Evolutionary conservation across 1,284 basidiomycete species (phyloP), one percentile per base, ranked within the genome.

Genomic region (Tylopilus sp.): DNA sequence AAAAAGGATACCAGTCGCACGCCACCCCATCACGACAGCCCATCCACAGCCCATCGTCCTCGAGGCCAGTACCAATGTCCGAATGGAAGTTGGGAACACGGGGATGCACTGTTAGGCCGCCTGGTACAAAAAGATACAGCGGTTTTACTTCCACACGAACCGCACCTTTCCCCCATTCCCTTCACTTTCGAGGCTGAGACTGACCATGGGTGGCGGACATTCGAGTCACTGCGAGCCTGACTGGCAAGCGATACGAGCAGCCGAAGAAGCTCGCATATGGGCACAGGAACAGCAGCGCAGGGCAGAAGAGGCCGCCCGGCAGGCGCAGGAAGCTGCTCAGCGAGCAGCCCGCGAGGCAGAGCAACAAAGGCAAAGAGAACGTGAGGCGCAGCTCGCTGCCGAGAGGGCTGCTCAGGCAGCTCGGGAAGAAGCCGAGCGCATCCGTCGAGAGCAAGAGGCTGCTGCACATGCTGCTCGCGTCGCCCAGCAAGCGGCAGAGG

Each of bases 201-300:
- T 44, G 16, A 41, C 44, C n/a, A 64, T 67, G 62, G 65, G 65
- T 9, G 62, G 61, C 16, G 50, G 52, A 6, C 64, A 66, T 9
- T 67, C 61, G 8, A 60, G 41, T n/a, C 63, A 66, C 28, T 47
- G 44, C 1, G 63, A 64, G 36, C 65, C 60, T 0, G 48, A 65
- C 12, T 59, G 63, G 65, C 42, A 31, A 5, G 65, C 65, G 12
- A 64, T 66, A 44, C 51, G 31, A 6, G 57, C 45, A 13, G 65
- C 57, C 0, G 61, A 66, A 47, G 51, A 39, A 46, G 61, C 61
- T 6, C 61, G 59, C 47, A 51, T 31, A 19, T 13, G 30, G 12
- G 65, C 62, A 25, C 58, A 67, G 18, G 55, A 65, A 4, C 49
- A 54, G 1, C 63, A 44, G 12, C 51, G 61, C 2, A n/a, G 1